phyloP scores from a whole-genome alignment of 805 yeast genomes.

The Candida anglica region DNA sequence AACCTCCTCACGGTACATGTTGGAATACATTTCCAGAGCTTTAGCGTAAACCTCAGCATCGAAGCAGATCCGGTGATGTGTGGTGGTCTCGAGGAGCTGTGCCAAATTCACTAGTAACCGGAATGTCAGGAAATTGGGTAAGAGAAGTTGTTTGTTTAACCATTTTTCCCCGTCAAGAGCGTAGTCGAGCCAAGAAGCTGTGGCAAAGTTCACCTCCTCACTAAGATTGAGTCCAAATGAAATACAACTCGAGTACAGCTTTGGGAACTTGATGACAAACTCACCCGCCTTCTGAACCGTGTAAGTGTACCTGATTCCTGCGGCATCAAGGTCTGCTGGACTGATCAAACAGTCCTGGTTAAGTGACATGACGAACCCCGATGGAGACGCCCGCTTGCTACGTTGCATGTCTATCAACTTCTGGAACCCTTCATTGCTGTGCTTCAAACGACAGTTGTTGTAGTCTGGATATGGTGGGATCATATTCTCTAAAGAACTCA shows the following conservation, averaged over 20 bases:
- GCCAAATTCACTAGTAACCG: constrained; percentile 46
- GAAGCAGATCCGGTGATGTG: constrained; percentile 19
- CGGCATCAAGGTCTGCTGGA: constrained; percentile 42
- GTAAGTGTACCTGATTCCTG: constrained; percentile 46
- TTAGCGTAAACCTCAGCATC: constrained; percentile 30
- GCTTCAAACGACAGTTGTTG: constrained; percentile 18
- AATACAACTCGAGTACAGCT: constrained; percentile 45
- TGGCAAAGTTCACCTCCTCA: constrained; percentile 57
- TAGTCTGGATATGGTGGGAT: constrained; percentile 22
- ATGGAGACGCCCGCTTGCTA: constrained; percentile 1
- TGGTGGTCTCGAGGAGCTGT: constrained; percentile 31
- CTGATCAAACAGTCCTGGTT: constrained; percentile 47
- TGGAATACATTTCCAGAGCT: constrained; percentile 29
- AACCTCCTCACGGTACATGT: constrained; percentile 40
- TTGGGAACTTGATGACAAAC: constrained; percentile 54
- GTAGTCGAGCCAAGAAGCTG: constrained; percentile 50
- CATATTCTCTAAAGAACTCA: constrained; percentile 28
- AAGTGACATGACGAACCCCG: constrained; percentile 8
- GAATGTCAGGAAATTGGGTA: constrained; percentile 52
- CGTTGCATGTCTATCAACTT: constrained; percentile 17
- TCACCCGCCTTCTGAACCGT: constrained; percentile 62
- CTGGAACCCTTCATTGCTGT: constrained; percentile 22
- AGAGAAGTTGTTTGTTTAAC: constrained; percentile 42
- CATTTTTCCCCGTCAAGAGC: constrained; percentile 49
- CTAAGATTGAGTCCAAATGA: constrained; percentile 55